phyloP scores from a whole-genome alignment of 179 eudicot genomes.

The Patellifolia procumbens region DNA sequence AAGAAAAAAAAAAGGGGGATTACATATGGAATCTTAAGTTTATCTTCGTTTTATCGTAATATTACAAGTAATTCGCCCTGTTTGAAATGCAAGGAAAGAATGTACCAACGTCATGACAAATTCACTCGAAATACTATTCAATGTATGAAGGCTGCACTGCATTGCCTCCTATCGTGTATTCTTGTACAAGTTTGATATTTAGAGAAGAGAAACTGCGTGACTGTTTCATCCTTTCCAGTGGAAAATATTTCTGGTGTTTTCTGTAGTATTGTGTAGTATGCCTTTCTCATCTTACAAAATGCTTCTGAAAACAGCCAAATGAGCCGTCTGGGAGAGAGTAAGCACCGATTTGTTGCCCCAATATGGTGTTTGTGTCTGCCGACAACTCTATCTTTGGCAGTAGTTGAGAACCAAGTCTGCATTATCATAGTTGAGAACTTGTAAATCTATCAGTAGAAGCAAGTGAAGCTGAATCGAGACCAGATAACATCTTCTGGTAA shows the following conservation, averaged over 20 bases:
- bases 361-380: no score
- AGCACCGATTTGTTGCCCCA: no score
- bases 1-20: not conserved
- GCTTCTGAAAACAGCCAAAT: no score
- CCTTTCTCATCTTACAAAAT: no score
- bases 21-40: not conserved
- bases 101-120: not conserved
- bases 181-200: not conserved
- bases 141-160: no score
- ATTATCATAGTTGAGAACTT: not conserved
- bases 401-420: not conserved
- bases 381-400: not conserved
- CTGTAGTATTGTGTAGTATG: no score
- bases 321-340: no score
- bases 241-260: not conserved
- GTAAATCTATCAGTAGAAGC: not conserved
- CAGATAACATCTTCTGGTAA: not conserved
- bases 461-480: not conserved
- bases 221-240: not conserved
- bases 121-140: not conserved
- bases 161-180: not conserved
- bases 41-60: not conserved
- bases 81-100: not conserved
- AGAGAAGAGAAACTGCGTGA: slow-evolving; percentile 1
- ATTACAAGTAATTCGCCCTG: not conserved